A percentile compares a stretch with the other conserved stretches of the same genome.
phyloP scores from a whole-genome alignment of 257 asterid genomes.

The Jasminum sambac region DNA sequence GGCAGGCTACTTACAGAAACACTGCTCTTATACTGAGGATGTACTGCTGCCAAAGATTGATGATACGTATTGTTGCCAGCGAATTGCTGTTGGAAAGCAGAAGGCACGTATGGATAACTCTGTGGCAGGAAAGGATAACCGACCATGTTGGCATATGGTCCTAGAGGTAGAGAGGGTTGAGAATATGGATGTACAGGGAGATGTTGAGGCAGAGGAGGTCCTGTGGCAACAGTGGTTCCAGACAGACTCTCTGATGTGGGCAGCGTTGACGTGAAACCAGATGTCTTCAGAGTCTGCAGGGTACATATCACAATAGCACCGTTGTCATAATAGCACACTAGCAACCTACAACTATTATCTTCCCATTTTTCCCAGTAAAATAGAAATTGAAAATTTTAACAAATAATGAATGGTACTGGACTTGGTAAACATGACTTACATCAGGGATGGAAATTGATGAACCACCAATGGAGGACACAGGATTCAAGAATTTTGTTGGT shows the following conservation, averaged over 20 bases:
- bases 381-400: background rate
- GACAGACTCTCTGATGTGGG: constrained; percentile 54
- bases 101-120: constrained; percentile 83
- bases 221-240: constrained; percentile 65
- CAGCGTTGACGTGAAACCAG: constrained; percentile 55
- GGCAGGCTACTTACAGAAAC: constrained; percentile 46
- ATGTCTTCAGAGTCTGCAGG: constrained; percentile 63
- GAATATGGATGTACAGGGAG: constrained; percentile 79
- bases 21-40: constrained; percentile 71
- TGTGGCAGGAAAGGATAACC: constrained; percentile 83
- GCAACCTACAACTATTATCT: background rate
- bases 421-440: constrained; percentile 44
- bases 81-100: constrained; percentile 82
- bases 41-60: constrained; percentile 72
- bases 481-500: constrained; percentile 58
- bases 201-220: constrained; percentile 80
- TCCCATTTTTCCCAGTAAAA: background rate
- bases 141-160: constrained; percentile 78
- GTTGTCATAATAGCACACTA: background rate
- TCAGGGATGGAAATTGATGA: constrained; percentile 80
- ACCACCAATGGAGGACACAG: constrained; percentile 55
- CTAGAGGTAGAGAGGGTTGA: constrained; percentile 79
- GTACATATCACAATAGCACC: background rate
- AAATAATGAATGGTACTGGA: background rate
- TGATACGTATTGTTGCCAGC: constrained; percentile 76